phyloP scores from a whole-genome alignment of 139 green algal species.

The Picochlorum sp. region DNA sequence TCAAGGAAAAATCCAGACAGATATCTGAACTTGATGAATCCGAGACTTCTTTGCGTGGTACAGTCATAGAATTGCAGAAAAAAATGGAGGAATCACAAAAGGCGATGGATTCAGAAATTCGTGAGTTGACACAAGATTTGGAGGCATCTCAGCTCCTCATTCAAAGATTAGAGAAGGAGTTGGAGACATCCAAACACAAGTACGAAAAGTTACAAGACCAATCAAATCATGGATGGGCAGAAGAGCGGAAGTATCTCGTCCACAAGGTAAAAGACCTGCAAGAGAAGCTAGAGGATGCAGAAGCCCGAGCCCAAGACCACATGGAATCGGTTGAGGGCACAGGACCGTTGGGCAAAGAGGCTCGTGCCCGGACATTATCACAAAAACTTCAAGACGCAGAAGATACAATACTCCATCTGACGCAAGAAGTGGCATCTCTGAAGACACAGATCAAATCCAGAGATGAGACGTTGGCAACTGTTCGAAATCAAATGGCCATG shows the following conservation, averaged over 20 bases:
- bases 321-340: neutral
- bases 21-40: neutral
- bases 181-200: too few species aligned
- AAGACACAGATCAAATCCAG: neutral
- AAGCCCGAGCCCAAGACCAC: neutral
- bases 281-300: too few species aligned
- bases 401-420: constrained; percentile 7
- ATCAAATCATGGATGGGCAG: too few species aligned
- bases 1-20: neutral
- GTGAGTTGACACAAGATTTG: neutral
- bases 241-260: too few species aligned
- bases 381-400: constrained; percentile 1
- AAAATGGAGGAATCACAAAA: neutral
- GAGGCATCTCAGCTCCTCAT: too few species aligned
- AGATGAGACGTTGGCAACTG: constrained; percentile 14
- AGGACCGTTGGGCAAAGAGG: constrained; percentile 3
- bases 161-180: too few species aligned
- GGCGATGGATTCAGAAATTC: neutral
- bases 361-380: neutral
- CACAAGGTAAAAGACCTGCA: too few species aligned
- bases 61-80: neutral
- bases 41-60: neutral
- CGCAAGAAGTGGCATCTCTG: constrained; percentile 1
- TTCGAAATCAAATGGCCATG: constrained; percentile 16
- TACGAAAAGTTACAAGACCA: too few species aligned